These are phyloP conservation scores for Auricularia cornea DNA, from an alignment of 768 basidiomycete genomes.

Conservation along the genomic window DNA sequence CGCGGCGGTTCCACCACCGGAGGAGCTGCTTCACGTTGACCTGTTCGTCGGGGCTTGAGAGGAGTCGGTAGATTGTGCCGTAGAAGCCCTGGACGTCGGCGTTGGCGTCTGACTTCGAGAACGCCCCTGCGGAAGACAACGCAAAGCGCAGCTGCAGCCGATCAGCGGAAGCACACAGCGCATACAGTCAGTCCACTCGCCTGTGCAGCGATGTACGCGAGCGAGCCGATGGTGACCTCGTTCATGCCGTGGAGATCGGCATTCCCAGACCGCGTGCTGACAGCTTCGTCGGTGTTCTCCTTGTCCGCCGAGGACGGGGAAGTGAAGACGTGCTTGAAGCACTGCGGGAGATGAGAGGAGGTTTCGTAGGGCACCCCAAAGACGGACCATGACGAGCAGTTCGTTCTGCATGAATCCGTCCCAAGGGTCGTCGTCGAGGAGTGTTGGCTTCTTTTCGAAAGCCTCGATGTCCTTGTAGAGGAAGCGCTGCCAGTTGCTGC, in stretches of 20 bases:
- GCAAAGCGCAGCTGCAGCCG: not conserved
- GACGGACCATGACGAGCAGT: not conserved
- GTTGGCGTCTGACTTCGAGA: not conserved
- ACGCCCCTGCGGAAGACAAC: not conserved
- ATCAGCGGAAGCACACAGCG: not conserved
- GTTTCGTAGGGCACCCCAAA: not conserved
- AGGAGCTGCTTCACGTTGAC: not conserved
- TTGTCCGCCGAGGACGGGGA: not conserved
- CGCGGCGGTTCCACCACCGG: not conserved
- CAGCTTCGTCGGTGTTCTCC: not conserved
- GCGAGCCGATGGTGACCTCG: not conserved
- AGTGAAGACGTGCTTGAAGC: not conserved
- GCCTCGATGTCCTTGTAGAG: not conserved
- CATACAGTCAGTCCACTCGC: not conserved
- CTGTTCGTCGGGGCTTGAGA: not conserved
- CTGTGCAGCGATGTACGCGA: not conserved
- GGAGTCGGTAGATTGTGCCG: not conserved
- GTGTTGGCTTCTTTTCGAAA: not conserved
- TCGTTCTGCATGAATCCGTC: not conserved
- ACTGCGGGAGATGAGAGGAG: not conserved
- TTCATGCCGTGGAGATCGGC: not conserved
- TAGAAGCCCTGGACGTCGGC: not conserved
- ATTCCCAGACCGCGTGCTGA: not conserved
- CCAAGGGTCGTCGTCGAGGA: not conserved
- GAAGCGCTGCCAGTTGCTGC: not conserved